Percentiles rank a stretch among this genome's conserved stretches.
Evolutionary conservation across 352 stramenopile species (phyloP).

Genomic region (Achlya hypogyna): DNA sequence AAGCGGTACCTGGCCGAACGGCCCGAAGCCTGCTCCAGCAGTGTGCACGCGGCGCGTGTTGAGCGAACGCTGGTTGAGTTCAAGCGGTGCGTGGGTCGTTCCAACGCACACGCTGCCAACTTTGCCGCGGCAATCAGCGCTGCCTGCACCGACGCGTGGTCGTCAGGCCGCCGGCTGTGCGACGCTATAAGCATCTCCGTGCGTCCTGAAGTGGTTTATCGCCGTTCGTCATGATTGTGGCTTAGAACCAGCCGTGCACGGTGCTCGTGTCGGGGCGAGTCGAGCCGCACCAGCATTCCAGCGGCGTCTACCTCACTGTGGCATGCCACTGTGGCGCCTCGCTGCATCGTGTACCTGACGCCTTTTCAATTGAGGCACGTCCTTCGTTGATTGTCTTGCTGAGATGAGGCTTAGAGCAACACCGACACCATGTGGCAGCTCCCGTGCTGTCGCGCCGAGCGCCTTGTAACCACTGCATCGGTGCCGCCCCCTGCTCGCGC

Average conservation of each 20-base stretch:
- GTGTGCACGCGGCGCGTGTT: not conserved
- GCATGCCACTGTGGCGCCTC: not conserved
- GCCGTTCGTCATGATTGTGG: not conserved
- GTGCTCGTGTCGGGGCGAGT: too few species aligned
- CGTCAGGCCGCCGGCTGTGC: not conserved
- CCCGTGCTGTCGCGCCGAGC: not conserved
- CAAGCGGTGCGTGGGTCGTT: not conserved
- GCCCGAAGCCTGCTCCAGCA: not conserved
- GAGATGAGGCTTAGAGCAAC: not conserved
- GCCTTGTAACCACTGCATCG: not conserved
- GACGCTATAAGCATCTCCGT: not conserved
- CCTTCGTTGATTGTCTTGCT: not conserved
- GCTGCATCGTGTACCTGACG: not conserved
- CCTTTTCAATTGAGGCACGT: not conserved
- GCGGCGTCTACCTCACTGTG: not conserved
- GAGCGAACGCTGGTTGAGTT: not conserved
- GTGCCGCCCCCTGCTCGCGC: not conserved
- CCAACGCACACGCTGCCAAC: not conserved
- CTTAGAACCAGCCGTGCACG: not conserved
- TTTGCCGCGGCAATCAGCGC: not conserved
- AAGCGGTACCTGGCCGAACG: conserved; percentile 11
- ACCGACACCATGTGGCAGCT: not conserved
- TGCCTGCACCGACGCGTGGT: not conserved
- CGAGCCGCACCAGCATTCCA: too few species aligned
- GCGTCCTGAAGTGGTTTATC: not conserved